Base-by-base conservation (phyloP, 2,329 filamentous ascomycete species). In the Aspergillus ruber region DNA sequence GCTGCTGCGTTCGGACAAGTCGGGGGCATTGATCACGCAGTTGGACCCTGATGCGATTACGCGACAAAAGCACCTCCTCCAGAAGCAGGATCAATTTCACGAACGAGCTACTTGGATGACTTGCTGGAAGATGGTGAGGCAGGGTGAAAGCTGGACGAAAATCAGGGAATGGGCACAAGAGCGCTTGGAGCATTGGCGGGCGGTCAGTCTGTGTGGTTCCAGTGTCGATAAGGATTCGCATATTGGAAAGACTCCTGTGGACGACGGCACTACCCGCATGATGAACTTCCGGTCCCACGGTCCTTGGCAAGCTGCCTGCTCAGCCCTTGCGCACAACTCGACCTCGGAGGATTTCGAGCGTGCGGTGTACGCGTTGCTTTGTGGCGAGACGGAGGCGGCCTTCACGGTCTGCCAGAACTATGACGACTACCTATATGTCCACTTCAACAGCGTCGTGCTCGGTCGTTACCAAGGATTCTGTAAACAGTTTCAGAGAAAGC, bases 41-140 rank as follows among this genome's bases (percentile, higher is more conserved):
- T 76, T 98, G 29, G 93, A 98, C 60, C 93, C 93, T 0, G 93
- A 98, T 72, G 88, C 90, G 5, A 77, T 83, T n/a, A 84, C 83
- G 33, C 81, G 93, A 51, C 90, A 97, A 67, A 78, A 78, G 43
- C 81, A 87, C 46, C 82, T 78, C 43, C 74, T 97, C 36, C 86
- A 95, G 62, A 80, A 83, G 20, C 82, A 90, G 58, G 93, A 98
- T 62, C 83, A 89, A 55, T 90, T 84, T 60, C 93, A 91, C 53
- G 93, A 98, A 71, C 82, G 85, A 45, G 86, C 90, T 2, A 87
- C 95, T 42, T 97, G 93, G 90, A 78, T 90, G 51, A 86, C 88
- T n/a, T 93, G 88, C 69, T 97, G 90, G 74, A 89, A 95, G 66
- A 87, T 95, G 75, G 75, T 98, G 45, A 83, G 91, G 43, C 83